These are phyloP conservation scores for Croton setiger DNA, from an alignment of 441 rosid species.

Conservation along the genomic window DNA sequence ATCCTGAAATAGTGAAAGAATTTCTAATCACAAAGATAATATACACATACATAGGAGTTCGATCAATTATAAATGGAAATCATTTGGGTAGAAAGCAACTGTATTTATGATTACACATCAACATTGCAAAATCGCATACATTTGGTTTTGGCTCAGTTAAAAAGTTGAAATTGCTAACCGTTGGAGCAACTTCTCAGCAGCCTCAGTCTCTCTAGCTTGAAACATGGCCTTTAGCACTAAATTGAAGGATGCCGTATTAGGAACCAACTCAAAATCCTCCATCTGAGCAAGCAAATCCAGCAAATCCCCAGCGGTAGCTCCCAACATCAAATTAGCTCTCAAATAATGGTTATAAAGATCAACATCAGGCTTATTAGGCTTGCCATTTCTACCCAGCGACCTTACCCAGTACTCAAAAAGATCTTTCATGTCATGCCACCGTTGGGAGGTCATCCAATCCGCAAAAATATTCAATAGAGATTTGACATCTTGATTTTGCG, in stretches of 20 bases:
- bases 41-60: background rate
- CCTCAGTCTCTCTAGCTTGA: constrained; percentile 51
- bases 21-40: constrained; percentile 8
- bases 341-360: constrained; percentile 71
- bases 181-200: constrained; percentile 71
- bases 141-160: background rate
- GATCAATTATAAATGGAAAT: background rate
- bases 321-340: constrained; percentile 74
- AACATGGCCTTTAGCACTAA: constrained; percentile 77
- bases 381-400: constrained; percentile 68
- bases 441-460: constrained; percentile 68
- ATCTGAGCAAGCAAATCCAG: constrained; percentile 62
- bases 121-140: background rate
- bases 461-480: constrained; percentile 60
- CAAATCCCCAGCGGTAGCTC: constrained; percentile 48
- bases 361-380: constrained; percentile 78
- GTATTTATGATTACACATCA: background rate
- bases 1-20: constrained; percentile 57
- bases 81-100: background rate
- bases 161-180: constrained; percentile 38
- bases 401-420: constrained; percentile 77
- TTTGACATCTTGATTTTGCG: constrained; percentile 42
- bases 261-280: constrained; percentile 56
- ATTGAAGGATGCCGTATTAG: constrained; percentile 77
- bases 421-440: constrained; percentile 76